phyloP scores from a whole-genome alignment of 2,329 filamentous ascomycete species.

The Neonectria neomacrospora region DNA sequence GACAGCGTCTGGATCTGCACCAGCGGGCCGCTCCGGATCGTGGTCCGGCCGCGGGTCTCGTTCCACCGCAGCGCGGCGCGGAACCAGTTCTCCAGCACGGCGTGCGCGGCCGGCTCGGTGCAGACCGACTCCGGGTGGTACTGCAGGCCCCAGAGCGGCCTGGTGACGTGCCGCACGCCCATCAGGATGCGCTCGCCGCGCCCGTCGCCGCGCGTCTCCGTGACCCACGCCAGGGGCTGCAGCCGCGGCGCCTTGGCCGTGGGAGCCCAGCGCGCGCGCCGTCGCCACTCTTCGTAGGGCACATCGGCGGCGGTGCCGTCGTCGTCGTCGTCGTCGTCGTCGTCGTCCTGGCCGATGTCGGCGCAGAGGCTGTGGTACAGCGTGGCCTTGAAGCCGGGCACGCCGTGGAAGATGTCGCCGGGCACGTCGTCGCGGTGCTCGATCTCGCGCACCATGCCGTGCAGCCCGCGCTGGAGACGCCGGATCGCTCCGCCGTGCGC shows the following conservation, averaged over 20 bases:
- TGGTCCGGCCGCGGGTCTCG: slow-evolving; percentile 37
- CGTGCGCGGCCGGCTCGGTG: slow-evolving; percentile 74
- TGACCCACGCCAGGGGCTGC: slow-evolving; percentile 72
- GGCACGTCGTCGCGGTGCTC: slow-evolving; percentile 58
- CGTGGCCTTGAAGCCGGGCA: slow-evolving; percentile 73
- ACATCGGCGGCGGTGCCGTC: background rate
- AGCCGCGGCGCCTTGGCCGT: slow-evolving; percentile 53
- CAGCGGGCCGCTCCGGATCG: slow-evolving; percentile 22
- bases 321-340: slow-evolving; percentile 34
- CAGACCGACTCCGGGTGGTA: slow-evolving; percentile 93
- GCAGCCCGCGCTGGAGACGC: slow-evolving; percentile 76
- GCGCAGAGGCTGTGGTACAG: slow-evolving; percentile 77
- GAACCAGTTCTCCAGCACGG: slow-evolving; percentile 82
- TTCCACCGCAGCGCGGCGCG: slow-evolving; percentile 71
- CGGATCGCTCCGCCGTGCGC: slow-evolving; percentile 74
- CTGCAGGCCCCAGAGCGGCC: slow-evolving; percentile 88
- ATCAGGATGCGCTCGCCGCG: slow-evolving; percentile 72
- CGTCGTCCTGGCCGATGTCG: slow-evolving; percentile 61
- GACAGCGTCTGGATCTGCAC: slow-evolving; percentile 41
- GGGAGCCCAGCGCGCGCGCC: slow-evolving; percentile 53
- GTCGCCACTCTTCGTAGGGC: slow-evolving; percentile 31
- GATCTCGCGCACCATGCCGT: slow-evolving; percentile 82
- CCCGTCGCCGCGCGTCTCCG: slow-evolving; percentile 54
- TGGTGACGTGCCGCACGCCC: slow-evolving; percentile 73
- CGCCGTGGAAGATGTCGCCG: slow-evolving; percentile 72